phyloP scores from a whole-genome alignment of 306 rosid species.

The Corylus avellana region DNA sequence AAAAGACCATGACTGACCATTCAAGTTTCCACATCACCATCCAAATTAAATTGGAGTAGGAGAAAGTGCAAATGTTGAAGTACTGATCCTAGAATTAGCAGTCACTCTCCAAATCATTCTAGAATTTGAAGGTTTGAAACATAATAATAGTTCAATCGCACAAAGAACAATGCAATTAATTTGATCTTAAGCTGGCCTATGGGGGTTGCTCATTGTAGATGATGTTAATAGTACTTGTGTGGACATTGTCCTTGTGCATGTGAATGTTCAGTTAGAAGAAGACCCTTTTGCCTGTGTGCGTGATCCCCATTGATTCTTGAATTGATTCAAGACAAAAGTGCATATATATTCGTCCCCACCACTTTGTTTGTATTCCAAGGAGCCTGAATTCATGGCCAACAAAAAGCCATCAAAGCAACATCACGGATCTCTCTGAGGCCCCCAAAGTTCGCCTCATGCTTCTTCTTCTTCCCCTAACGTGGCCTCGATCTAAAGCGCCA shows the following conservation, averaged over 20 bases:
- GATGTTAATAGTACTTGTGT: constrained; percentile 21
- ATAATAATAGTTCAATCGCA: neutral
- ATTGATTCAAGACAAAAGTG: constrained; percentile 35
- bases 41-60: neutral
- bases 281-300: constrained; percentile 13
- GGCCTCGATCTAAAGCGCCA: neutral
- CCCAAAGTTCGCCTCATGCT: constrained; percentile 23
- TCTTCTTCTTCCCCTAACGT: constrained; percentile 21
- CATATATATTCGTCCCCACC: constrained; percentile 28
- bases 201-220: no score
- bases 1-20: neutral
- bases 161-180: neutral
- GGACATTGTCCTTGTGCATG: constrained; percentile 33
- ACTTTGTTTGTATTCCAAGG: constrained; percentile 17
- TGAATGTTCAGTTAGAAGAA: constrained; percentile 35
- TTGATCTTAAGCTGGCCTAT: no score
- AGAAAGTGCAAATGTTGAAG: constrained; percentile 2
- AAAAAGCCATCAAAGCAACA: constrained; percentile 28
- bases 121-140: constrained; percentile 31
- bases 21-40: constrained; percentile 25
- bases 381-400: constrained; percentile 35
- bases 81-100: constrained; percentile 15
- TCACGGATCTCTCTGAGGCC: constrained; percentile 63
- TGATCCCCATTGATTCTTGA: constrained; percentile 24
- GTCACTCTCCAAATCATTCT: constrained; percentile 25